Conservation (phyloP, 371 early-diverging fungal species). For the Mortierella polycephala region DNA sequence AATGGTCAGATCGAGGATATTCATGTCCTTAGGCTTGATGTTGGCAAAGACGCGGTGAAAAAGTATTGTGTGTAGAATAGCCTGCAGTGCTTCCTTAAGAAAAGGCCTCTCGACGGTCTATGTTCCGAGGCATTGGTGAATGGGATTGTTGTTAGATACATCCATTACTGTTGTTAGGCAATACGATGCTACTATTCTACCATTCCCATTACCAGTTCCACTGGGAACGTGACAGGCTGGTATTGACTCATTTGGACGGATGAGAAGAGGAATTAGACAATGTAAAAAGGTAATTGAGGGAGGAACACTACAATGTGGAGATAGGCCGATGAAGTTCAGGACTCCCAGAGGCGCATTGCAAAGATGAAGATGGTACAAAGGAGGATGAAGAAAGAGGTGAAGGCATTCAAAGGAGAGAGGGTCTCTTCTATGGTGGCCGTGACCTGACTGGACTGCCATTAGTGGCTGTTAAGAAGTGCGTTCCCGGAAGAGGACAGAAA, state of each 20-base stretch:
- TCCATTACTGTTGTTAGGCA: too few relatives aligned
- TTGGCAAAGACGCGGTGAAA: conserved; percentile 85
- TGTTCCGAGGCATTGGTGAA: background rate
- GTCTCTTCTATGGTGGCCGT: too few relatives aligned
- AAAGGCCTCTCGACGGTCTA: conserved; percentile 68
- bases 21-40: conserved; percentile 79
- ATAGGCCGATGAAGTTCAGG: too few relatives aligned
- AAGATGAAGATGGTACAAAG: too few relatives aligned
- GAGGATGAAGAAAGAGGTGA: too few relatives aligned
- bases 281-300: too few relatives aligned
- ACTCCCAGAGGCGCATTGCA: too few relatives aligned
- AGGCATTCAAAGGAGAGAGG: too few relatives aligned
- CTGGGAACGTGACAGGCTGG: conserved; percentile 56
- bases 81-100: conserved; percentile 71
- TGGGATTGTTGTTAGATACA: too few relatives aligned
- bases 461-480: background rate
- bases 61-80: conserved; percentile 85
- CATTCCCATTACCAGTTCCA: conserved; percentile 56
- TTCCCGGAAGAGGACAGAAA: background rate
- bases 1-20: conserved; percentile 76
- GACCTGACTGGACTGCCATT: too few relatives aligned
- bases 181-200: too few relatives aligned
- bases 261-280: background rate
- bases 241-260: conserved; percentile 36
- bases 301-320: too few relatives aligned